A percentile compares a stretch with the other conserved stretches of the same genome.
Conservation (phyloP, 2,329 filamentous ascomycete genomes). For the Blumeriella jaapii region DNA sequence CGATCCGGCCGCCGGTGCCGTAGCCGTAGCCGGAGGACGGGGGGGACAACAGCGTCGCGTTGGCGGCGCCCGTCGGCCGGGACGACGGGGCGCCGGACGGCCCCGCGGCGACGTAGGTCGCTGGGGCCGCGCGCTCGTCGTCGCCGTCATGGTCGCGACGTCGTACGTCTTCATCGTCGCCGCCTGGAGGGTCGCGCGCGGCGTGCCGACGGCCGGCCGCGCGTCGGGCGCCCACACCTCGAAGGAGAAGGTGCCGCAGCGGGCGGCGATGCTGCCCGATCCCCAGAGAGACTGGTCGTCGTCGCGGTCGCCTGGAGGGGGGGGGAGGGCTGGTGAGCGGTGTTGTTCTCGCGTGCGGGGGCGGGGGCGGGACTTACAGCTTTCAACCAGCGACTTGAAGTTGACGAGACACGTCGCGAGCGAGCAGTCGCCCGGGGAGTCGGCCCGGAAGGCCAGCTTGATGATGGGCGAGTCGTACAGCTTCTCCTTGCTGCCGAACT, state of each 20-base stretch:
- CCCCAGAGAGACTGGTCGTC: conserved; percentile 5
- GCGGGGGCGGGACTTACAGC: conserved; percentile 2
- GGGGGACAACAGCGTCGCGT: no score
- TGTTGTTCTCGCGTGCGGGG: background rate
- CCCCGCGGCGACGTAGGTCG: background rate
- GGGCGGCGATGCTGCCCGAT: conserved; percentile 1
- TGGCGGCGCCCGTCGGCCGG: no score
- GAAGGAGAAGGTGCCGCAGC: conserved; percentile 7
- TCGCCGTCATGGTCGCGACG: conserved; percentile 1
- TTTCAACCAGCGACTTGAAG: conserved; percentile 4
- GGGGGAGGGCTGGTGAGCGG: background rate
- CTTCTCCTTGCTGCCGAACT: conserved; percentile 2
- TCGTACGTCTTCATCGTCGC: conserved; percentile 6
- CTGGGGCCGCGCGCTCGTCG: background rate
- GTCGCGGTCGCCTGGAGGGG: background rate
- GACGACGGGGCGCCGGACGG: background rate
- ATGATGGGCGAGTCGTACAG: conserved; percentile 6
- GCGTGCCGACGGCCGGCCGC: background rate
- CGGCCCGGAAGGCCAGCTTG: conserved; percentile 1
- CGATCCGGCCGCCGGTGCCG: background rate
- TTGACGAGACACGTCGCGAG: conserved; percentile 4
- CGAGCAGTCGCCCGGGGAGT: conserved; percentile 1
- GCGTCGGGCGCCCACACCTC: conserved; percentile 1
- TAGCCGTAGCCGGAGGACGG: no score
- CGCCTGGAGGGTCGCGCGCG: conserved; percentile 1